Evolutionary conservation across 108 stramenopile genomes (phyloP).

Genomic region (Thalassiosira profunda): DNA sequence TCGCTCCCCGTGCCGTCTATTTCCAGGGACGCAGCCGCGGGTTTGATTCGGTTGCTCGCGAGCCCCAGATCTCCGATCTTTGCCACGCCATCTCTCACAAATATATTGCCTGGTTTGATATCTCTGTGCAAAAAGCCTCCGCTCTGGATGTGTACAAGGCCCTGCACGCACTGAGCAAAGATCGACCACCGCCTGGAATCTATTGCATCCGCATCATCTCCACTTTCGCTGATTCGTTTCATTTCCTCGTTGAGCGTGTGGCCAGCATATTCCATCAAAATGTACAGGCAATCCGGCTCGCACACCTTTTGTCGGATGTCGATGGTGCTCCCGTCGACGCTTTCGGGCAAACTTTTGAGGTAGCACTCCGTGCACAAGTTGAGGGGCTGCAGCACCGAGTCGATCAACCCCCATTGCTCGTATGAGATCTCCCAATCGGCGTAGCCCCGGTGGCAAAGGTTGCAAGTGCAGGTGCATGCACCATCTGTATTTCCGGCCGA

Average conservation of each 20-base stretch:
- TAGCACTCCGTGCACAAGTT: slow-evolving; percentile 50
- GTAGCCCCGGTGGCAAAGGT: slow-evolving; percentile 41
- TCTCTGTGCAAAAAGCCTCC: slow-evolving; percentile 31
- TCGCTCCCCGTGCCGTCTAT: too few species aligned
- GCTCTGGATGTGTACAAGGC: slow-evolving; percentile 10
- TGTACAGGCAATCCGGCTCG: slow-evolving; percentile 36
- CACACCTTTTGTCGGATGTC: slow-evolving; percentile 32
- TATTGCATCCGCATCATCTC: too few species aligned
- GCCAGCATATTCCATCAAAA: slow-evolving; percentile 55
- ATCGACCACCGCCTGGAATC: slow-evolving; percentile 5
- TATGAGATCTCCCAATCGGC: slow-evolving; percentile 49
- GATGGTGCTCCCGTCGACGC: slow-evolving; percentile 36
- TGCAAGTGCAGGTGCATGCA: slow-evolving; percentile 2
- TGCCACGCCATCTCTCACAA: slow-evolving; percentile 29
- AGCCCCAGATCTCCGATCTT: slow-evolving; percentile 58
- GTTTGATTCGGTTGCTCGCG: slow-evolving; percentile 21
- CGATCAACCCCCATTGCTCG: slow-evolving; percentile 54
- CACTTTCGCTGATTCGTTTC: slow-evolving; percentile 4
- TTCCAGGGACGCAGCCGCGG: too few species aligned
- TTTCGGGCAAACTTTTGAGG: slow-evolving; percentile 38
- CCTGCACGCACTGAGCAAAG: slow-evolving; percentile 40
- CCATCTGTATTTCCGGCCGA: too few species aligned
- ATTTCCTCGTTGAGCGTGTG: slow-evolving; percentile 21
- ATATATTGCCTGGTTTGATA: slow-evolving; percentile 50
- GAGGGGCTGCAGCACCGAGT: slow-evolving; percentile 54